Percentiles rank a stretch among this genome's conserved stretches.
Evolutionary conservation across 2,329 filamentous ascomycete species (phyloP).

Genomic region (Phaeosphaeriaceae sp.): DNA sequence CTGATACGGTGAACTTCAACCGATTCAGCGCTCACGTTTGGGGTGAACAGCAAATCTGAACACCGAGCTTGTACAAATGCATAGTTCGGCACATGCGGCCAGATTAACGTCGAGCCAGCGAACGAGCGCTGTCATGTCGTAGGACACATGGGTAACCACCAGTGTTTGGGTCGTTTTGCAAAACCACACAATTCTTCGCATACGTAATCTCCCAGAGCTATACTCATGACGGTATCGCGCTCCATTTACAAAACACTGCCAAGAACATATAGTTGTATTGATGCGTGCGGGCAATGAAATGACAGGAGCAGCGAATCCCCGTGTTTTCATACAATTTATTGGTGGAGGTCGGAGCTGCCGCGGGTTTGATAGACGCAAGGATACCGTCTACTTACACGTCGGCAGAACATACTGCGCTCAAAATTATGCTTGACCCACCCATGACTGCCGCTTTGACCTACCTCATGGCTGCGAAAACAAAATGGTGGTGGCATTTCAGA

Average conservation of each 20-base stretch:
- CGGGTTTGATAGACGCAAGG: slow-evolving; percentile 48
- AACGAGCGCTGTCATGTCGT: slow-evolving; percentile 19
- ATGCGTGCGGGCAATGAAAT: slow-evolving; percentile 36
- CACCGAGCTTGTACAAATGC: slow-evolving; percentile 21
- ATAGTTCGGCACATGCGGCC: slow-evolving; percentile 25
- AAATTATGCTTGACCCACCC: slow-evolving; percentile 18
- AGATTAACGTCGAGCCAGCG: slow-evolving; percentile 17
- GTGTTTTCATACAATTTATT: slow-evolving; percentile 37
- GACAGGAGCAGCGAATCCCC: slow-evolving; percentile 44
- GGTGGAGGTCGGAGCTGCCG: slow-evolving; percentile 26
- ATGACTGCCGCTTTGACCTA: slow-evolving; percentile 19
- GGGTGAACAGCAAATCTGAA: slow-evolving; percentile 11
- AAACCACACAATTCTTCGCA: slow-evolving; percentile 22
- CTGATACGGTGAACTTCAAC: slow-evolving; percentile 23
- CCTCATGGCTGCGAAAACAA: slow-evolving; percentile 21
- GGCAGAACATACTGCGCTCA: slow-evolving; percentile 33
- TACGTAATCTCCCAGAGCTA: slow-evolving; percentile 36
- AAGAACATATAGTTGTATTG: slow-evolving; percentile 35
- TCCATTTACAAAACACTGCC: slow-evolving; percentile 42
- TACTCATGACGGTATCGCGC: slow-evolving; percentile 29
- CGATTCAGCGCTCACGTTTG: slow-evolving; percentile 18
- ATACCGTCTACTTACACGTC: slow-evolving; percentile 27
- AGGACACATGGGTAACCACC: slow-evolving; percentile 45
- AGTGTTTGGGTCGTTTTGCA: slow-evolving; percentile 46
- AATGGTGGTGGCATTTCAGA: slow-evolving; percentile 19